phyloP scores from a whole-genome alignment of 495 filamentous ascomycete genomes.

The Tuber borchii region DNA sequence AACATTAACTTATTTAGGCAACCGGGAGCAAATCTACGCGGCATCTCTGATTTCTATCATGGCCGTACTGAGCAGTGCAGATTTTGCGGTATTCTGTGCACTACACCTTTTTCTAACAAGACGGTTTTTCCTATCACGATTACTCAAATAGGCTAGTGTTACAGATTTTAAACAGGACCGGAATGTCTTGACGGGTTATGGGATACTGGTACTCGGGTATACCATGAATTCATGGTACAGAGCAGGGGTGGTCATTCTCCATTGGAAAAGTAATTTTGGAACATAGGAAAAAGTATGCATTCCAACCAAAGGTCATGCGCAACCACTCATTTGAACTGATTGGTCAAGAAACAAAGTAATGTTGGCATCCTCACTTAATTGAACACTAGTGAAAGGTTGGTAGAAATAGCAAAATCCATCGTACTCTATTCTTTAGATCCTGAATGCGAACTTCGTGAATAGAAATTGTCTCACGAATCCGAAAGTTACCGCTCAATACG shows the following conservation, averaged over 20 bases:
- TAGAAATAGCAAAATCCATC: background rate
- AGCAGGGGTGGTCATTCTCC: background rate
- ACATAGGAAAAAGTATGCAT: background rate
- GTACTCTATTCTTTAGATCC: background rate
- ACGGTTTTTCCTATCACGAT: too few species aligned
- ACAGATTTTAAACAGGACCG: too few species aligned
- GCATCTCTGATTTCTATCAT: too few species aligned
- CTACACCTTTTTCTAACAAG: too few species aligned
- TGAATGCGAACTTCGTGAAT: background rate
- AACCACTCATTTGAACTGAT: background rate
- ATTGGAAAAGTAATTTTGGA: background rate
- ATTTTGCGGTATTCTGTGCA: too few species aligned
- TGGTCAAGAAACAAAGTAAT: background rate
- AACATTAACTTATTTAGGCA: too few species aligned
- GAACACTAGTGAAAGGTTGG: background rate
- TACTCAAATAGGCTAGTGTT: too few species aligned
- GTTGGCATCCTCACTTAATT: background rate
- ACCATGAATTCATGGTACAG: background rate
- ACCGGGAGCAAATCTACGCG: too few species aligned
- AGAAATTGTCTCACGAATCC: too few species aligned
- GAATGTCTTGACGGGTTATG: too few species aligned
- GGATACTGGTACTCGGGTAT: too few species aligned
- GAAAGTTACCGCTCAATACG: background rate
- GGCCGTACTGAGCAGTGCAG: too few species aligned
- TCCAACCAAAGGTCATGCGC: background rate